Evolutionary conservation across 2,329 filamentous ascomycete species (phyloP), one percentile per base, ranked within the genome.

Genomic region (Camillea tinctor): DNA sequence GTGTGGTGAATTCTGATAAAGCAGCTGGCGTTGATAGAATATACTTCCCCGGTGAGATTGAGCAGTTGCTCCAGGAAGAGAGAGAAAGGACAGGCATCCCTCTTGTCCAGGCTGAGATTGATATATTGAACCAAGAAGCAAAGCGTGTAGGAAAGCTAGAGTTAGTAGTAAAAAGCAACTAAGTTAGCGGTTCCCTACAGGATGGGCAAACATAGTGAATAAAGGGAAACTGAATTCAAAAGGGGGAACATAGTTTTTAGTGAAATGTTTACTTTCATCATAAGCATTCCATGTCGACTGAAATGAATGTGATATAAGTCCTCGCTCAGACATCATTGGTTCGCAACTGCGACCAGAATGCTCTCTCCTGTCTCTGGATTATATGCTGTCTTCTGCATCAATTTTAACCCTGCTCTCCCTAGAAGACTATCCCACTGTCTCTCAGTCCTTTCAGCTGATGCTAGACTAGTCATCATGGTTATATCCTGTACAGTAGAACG

Each of bases 41-140:
- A 15, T 87, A 84, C 63, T 87, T 86, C 54, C 84, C 85, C 0
- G 84, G 84, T 0, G 87, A 90, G 73, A 80, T 85, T 54, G 87
- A 89, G 72, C 83, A 86, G 69, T 56, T 84, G 52, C 76, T 76
- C 4, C 79, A 86, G 66, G 75, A 77, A 40, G 77, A 81, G 68
- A 80, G 84, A 52, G 76, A 79, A 57, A 77, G 76, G 71, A 80
- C 71, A 0, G 86, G 86, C 0, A 89, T 88, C 57, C 85, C 86
- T 0, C 79, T 87, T 62, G 82, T 82, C 7, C 77, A 80, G 63
- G 81, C 79, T 0, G 84, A 87, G 71, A 76, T 87, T 60, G 80
- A 84, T 58, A 79, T 79, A 0, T 66, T 87, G 56, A 85, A 87
- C 62, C 74, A 74, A 7, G 84, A 87, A 69, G 84, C 84, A 0